A percentile compares a stretch with the other conserved stretches of the same genome.
Evolutionary conservation across 1,284 basidiomycete genomes (phyloP).

Genomic region (Malassezia brasiliensis): DNA sequence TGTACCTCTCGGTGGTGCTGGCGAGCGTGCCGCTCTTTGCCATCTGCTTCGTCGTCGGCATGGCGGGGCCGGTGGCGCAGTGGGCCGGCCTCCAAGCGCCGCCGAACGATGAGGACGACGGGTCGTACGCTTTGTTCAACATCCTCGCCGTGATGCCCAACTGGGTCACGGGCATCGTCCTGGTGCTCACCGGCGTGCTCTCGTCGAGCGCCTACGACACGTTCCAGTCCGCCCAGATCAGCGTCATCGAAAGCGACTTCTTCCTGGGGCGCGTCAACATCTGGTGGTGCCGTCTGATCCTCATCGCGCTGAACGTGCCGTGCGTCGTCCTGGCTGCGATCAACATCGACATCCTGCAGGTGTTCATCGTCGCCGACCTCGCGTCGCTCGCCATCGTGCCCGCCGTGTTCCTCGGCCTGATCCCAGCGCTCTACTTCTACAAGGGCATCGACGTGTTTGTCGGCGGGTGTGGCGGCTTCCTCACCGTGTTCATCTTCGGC

Average conservation of each 20-base stretch:
- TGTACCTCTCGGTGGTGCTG: slow-evolving; percentile 36
- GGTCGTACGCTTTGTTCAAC: slow-evolving; percentile 41
- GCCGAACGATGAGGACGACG: slow-evolving; percentile 26
- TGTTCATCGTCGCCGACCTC: slow-evolving; percentile 47
- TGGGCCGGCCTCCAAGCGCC: slow-evolving; percentile 35
- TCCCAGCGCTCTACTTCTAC: slow-evolving; percentile 36
- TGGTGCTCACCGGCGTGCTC: slow-evolving; percentile 43
- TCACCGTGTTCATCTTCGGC: slow-evolving; percentile 47
- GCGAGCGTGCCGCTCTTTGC: slow-evolving; percentile 43
- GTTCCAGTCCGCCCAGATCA: slow-evolving; percentile 47
- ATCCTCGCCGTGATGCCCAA: slow-evolving; percentile 40
- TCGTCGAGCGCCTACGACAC: slow-evolving; percentile 48
- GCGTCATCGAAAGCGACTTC: slow-evolving; percentile 47
- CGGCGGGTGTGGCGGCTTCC: slow-evolving; percentile 46
- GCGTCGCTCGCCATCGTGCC: slow-evolving; percentile 43
- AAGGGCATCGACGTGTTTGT: slow-evolving; percentile 45
- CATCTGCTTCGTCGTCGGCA: slow-evolving; percentile 45
- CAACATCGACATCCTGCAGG: slow-evolving; percentile 46
- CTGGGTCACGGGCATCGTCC: slow-evolving; percentile 44
- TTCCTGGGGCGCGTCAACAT: slow-evolving; percentile 46
- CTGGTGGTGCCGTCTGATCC: slow-evolving; percentile 43
- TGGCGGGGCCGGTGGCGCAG: slow-evolving; percentile 42
- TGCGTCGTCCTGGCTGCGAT: slow-evolving; percentile 39
- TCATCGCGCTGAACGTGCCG: slow-evolving; percentile 41
- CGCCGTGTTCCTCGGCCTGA: slow-evolving; percentile 38